Evolutionary conservation across 1,284 basidiomycete genomes (phyloP), one percentile per base, ranked within the genome.

Genomic region (Cutaneotrichosporon sp.): DNA sequence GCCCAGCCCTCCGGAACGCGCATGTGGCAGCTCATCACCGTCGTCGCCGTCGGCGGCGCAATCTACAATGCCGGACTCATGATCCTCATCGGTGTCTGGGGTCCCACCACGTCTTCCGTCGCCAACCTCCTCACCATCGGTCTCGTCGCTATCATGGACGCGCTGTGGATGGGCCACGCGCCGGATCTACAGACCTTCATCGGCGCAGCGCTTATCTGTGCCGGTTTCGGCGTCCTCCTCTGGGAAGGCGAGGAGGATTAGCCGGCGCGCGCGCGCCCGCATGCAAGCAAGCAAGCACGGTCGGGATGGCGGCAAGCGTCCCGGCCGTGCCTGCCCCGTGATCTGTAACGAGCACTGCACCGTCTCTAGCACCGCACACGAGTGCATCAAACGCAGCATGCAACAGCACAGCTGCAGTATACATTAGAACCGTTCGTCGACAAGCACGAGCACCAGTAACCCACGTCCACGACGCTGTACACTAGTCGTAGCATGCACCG

Each of bases 51-150:
- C 46, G 61, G 64, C 23, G 74, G 74, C 4, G 62, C 73, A 0
- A 46, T 68, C 4, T 76, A 76, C 47, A 76, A 76, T 54, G 73
- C 73, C 1, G 74, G 74, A 9, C 58, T 76, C 43, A 76, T 76
- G 74, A 65, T 69, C 37, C 66, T 76, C 23, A 76, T 76, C 40
- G 74, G 74, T 0, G 57, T 75, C 18, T 72, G 72, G 66, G 74
- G 74, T 2, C 74, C 74, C 7, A 74, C 72, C 2, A 70, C 67
- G 13, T 67, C 69, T 9, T 72, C 69, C 18, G 73, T 76, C 10
- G 73, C 72, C 17, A 76, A 76, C 54, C 68, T 76, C 4, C 63
- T 76, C 26, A 69, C 74, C 0, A 76, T 76, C 36, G 74, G 72
- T 8, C 58, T 74, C 8, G 74, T 76, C 4, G 72, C 73, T 4